Base-by-base conservation (phyloP, 2,329 filamentous ascomycete genomes). In the Xylariomycetidae sp. region DNA sequence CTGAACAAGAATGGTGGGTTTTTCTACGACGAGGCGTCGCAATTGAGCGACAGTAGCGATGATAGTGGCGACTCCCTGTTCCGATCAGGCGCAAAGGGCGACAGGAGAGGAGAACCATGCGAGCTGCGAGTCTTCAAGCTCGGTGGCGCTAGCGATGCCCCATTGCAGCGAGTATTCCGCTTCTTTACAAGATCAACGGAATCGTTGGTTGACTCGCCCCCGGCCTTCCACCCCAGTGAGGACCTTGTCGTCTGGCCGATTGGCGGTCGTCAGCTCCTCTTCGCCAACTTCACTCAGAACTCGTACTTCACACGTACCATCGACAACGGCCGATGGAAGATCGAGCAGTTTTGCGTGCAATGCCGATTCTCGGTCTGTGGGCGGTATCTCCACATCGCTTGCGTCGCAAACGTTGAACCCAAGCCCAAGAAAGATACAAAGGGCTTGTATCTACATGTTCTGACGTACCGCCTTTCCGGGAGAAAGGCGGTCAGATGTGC, bases 171-270 rank as follows among this genome's bases (percentile, higher is more conserved):
- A n/a, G n/a, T n/a, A n/a, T n/a, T n/a, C n/a, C n/a, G n/a, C n/a
- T n/a, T n/a, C n/a, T n/a, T n/a, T n/a, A n/a, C n/a, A n/a, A n/a
- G n/a, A n/a, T n/a, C n/a, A n/a, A n/a, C n/a, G n/a, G n/a, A n/a
- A n/a, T n/a, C n/a, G n/a, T n/a, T n/a, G n/a, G n/a, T n/a, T n/a
- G n/a, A n/a, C n/a, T n/a, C n/a, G n/a, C 16, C 28, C 4, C 28
- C 28, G 12, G 16, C 12, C 10, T 30, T 30, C 12, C 28, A 30
- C 16, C 28, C 28, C 5, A 17, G 4, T 4, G 6, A 11, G 11
- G 28, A 30, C 22, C 15, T 30, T 12, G 11, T 30, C 10, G 28
- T 30, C 5, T 30, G 28, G 28, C 28, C 6, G 12, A 9, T 30
- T 18, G 28, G 28, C 10, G 28, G 16, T 6, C 16, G 22, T 11